Conservation (phyloP, 352 stramenopile genomes). For the Thalassiosira exigua region DNA sequence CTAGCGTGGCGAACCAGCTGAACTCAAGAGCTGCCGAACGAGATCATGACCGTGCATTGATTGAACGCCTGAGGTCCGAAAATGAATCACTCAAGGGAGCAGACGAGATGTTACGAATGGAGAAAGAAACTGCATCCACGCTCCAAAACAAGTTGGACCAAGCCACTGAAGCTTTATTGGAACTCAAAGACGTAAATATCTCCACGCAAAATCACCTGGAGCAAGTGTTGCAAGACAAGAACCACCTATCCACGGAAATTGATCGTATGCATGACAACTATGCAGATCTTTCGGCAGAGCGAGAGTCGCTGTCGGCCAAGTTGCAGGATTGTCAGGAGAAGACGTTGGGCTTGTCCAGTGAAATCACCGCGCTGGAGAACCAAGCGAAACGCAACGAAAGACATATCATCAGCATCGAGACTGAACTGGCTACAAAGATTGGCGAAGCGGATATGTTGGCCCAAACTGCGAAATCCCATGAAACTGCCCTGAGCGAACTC, state of each 20-base stretch:
- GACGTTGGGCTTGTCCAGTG: slow-evolving; percentile 9
- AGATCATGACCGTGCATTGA: slow-evolving; percentile 11
- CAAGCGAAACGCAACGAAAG: slow-evolving; percentile 29
- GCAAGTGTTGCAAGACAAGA: slow-evolving; percentile 34
- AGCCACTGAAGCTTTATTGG: slow-evolving; percentile 22
- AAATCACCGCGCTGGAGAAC: slow-evolving; percentile 26
- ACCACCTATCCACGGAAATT: slow-evolving; percentile 32
- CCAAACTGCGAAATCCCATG: slow-evolving; percentile 24
- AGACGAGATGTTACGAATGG: slow-evolving; percentile 16
- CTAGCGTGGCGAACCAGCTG: slow-evolving; percentile 15
- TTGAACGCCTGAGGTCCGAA: slow-evolving; percentile 26
- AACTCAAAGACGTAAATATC: slow-evolving; percentile 20
- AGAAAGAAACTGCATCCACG: slow-evolving; percentile 31
- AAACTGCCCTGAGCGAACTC: slow-evolving; percentile 25
- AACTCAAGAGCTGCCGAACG: slow-evolving; percentile 7
- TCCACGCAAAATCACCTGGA: slow-evolving; percentile 27
- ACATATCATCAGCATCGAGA: slow-evolving; percentile 37
- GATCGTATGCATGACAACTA: slow-evolving; percentile 35
- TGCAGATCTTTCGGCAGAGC: slow-evolving; percentile 27
- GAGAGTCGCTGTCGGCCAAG: slow-evolving; percentile 10
- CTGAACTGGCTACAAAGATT: slow-evolving; percentile 37
- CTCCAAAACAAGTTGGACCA: slow-evolving; percentile 23
- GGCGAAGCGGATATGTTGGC: slow-evolving; percentile 22
- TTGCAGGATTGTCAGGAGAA: slow-evolving; percentile 35
- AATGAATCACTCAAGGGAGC: slow-evolving; percentile 27